Evolutionary conservation across 805 yeast species (phyloP).

Genomic region (Martiniozyma abietophila): DNA sequence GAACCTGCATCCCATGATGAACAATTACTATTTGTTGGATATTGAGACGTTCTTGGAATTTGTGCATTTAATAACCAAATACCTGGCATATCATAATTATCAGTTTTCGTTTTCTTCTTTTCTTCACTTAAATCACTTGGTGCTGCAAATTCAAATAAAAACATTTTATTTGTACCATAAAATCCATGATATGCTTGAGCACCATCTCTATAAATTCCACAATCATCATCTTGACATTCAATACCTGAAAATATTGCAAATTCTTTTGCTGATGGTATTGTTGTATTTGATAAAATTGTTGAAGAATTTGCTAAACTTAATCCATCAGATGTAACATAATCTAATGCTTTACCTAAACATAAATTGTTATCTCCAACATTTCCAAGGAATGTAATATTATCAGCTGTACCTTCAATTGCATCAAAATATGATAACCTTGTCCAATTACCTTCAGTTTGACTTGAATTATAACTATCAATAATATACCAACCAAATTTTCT

Average conservation of each 20-base stretch:
- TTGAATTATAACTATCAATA: conserved; percentile 31
- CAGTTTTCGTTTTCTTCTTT: conserved; percentile 24
- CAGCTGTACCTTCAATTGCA: conserved; percentile 36
- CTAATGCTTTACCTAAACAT: conserved; percentile 61
- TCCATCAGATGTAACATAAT: conserved; percentile 56
- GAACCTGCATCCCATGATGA: conserved; percentile 75
- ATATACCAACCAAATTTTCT: conserved; percentile 53
- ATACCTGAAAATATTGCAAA: conserved; percentile 50
- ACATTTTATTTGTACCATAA: conserved; percentile 59
- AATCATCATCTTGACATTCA: conserved; percentile 58
- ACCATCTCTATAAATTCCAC: conserved; percentile 70
- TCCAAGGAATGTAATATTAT: conserved; percentile 61
- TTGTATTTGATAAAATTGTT: conserved; percentile 39
- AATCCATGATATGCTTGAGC: conserved; percentile 71
- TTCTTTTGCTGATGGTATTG: conserved; percentile 50
- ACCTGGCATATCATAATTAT: conserved; percentile 57
- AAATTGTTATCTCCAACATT: conserved; percentile 50
- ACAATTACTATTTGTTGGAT: conserved; percentile 50
- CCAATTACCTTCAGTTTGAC: conserved; percentile 41
- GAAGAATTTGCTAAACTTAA: conserved; percentile 33
- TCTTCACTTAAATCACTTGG: conserved; percentile 40
- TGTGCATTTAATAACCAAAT: conserved; percentile 64
- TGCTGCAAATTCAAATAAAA: conserved; percentile 60
- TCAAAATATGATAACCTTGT: conserved; percentile 51
- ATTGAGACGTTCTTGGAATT: conserved; percentile 68